These are phyloP conservation scores for Filobasidium wieringae DNA, from an alignment of 768 basidiomycete genomes.

Conservation along the genomic window DNA sequence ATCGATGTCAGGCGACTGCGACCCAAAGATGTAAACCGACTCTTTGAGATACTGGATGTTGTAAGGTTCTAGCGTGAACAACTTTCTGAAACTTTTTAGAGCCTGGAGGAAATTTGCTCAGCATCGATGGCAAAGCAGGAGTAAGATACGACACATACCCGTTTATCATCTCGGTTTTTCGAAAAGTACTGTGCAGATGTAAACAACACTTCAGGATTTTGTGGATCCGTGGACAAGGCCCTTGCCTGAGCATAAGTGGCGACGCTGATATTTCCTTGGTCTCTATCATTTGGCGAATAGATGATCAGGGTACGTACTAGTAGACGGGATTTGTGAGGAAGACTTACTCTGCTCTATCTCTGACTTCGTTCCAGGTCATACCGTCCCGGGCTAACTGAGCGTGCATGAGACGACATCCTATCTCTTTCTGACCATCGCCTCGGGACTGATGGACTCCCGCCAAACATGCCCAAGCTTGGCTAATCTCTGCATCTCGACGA, in stretches of 20 bases:
- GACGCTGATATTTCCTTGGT: constrained; percentile 64
- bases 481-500: constrained; percentile 76
- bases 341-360: constrained; percentile 59
- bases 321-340: neutral
- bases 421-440: constrained; percentile 54
- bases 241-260: constrained; percentile 86
- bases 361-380: constrained; percentile 79
- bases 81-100: constrained; percentile 52
- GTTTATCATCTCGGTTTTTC: constrained; percentile 57
- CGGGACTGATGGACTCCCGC: constrained; percentile 70
- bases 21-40: neutral
- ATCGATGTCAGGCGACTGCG: constrained; percentile 41
- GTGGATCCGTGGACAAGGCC: constrained; percentile 61
- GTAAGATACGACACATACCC: constrained; percentile 42
- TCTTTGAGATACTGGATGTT: constrained; percentile 44
- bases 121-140: neutral
- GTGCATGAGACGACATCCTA: constrained; percentile 77
- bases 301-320: neutral
- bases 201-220: constrained; percentile 76
- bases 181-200: constrained; percentile 73
- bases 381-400: constrained; percentile 74
- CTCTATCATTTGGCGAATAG: constrained; percentile 45
- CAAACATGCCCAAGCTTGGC: constrained; percentile 74
- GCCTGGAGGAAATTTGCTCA: constrained; percentile 41
- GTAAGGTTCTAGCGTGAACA: constrained; percentile 50